phyloP scores from a whole-genome alignment of 1,284 basidiomycete species.

The Singerocomus rubriflavus region DNA sequence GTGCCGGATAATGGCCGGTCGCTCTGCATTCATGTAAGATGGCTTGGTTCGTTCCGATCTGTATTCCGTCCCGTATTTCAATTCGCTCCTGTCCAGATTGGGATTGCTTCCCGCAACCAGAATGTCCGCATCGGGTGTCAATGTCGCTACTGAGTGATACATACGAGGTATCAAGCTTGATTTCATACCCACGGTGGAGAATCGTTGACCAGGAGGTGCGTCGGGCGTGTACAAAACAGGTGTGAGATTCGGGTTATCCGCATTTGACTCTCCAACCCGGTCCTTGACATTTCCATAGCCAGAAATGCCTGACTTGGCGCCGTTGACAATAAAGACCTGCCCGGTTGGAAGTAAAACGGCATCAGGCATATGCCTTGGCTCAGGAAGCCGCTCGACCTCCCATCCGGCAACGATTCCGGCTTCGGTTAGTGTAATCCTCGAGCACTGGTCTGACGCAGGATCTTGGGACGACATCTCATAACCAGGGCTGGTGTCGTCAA shows the following conservation, averaged over 20 bases:
- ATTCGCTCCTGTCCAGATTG: slow-evolving; percentile 71
- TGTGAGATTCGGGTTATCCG: slow-evolving; percentile 70
- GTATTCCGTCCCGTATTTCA: slow-evolving; percentile 74
- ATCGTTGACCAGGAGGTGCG: slow-evolving; percentile 59
- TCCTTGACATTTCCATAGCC: slow-evolving; percentile 79
- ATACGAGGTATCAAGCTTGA: slow-evolving; percentile 72
- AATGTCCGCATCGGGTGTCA: slow-evolving; percentile 66
- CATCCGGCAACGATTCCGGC: slow-evolving; percentile 69
- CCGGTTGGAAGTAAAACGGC: slow-evolving; percentile 82
- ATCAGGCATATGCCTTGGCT: slow-evolving; percentile 74
- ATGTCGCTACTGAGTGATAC: slow-evolving; percentile 79
- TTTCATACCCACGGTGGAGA: slow-evolving; percentile 60
- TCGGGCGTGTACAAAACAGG: slow-evolving; percentile 74
- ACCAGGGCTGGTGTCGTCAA: slow-evolving; percentile 59
- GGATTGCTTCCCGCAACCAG: slow-evolving; percentile 85
- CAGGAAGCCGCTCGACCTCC: slow-evolving; percentile 72
- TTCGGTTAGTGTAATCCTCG: slow-evolving; percentile 62
- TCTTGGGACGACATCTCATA: slow-evolving; percentile 67
- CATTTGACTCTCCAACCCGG: slow-evolving; percentile 74
- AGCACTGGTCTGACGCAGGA: slow-evolving; percentile 70
- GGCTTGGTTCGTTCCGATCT: slow-evolving; percentile 74
- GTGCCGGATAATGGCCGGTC: slow-evolving; percentile 48
- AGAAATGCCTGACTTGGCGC: slow-evolving; percentile 70
- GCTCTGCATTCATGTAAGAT: slow-evolving; percentile 59
- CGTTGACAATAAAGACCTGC: slow-evolving; percentile 73